Conservation (phyloP, 306 rosid species). For the Trifolium dubium region DNA sequence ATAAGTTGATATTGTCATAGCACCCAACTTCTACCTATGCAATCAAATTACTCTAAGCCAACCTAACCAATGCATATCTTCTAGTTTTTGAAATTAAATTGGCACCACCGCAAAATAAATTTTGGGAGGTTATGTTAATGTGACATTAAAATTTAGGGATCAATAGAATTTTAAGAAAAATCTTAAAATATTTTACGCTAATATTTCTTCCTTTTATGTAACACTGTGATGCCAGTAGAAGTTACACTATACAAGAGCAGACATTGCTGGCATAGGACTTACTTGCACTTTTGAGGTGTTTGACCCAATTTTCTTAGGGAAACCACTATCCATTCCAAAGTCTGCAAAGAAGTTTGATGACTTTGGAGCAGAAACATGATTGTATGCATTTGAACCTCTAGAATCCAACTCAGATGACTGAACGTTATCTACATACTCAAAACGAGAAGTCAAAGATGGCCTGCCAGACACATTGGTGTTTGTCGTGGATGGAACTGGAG, state of each 20-base stretch:
- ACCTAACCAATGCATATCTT: background rate
- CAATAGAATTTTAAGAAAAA: background rate
- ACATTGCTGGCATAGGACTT: slow-evolving; percentile 39
- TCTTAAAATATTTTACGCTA: background rate
- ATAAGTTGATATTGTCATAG: slow-evolving; percentile 4
- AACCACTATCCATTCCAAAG: slow-evolving; percentile 93
- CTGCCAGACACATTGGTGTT: slow-evolving; percentile 54
- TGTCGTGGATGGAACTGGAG: slow-evolving; percentile 60
- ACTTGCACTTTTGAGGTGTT: slow-evolving; percentile 81
- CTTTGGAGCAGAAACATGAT: slow-evolving; percentile 84
- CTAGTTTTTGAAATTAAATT: slow-evolving; percentile 12
- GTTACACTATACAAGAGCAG: slow-evolving; percentile 1
- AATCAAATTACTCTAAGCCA: background rate
- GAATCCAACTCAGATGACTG: slow-evolving; percentile 71
- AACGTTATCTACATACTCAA: slow-evolving; percentile 87
- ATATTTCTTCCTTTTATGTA: slow-evolving; percentile 1
- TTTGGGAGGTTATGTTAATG: background rate
- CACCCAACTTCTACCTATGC: background rate
- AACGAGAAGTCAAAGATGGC: slow-evolving; percentile 70
- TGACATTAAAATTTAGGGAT: background rate
- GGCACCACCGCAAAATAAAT: slow-evolving; percentile 2
- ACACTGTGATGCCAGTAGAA: background rate
- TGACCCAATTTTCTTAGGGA: slow-evolving; percentile 65
- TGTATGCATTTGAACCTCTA: slow-evolving; percentile 53
- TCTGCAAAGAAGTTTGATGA: slow-evolving; percentile 91